Base-by-base conservation (phyloP, 768 basidiomycete species). In the Suillus cothurnatus region DNA sequence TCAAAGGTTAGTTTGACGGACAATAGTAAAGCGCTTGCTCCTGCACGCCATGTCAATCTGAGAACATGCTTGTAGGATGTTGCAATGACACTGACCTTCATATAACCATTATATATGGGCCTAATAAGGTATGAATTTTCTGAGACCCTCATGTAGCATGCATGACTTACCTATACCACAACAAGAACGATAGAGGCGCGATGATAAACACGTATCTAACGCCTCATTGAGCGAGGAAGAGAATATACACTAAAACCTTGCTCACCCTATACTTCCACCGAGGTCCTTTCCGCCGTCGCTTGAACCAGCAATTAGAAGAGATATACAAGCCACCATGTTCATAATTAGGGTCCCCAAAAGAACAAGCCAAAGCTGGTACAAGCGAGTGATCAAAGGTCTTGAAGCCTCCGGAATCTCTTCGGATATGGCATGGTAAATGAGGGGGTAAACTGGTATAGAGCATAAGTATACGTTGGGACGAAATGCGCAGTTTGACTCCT, bases 21-120 rank as follows among this genome's bases (percentile, higher is more conserved):
- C 94, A 97, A 79, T 92, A 97, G 81, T 95, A 97, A 74, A 96
- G 78, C 4, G 94, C 86, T 87, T 95, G 94, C 81, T 95, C 93
- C 94, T 95, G 78, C 66, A 67, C 47, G 52, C 21, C 19, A 28
- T n/a, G 64, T 74, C 50, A 79, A 66, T 57, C 56, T 57, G 63
- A 64, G 61, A 71, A 70, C 68, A 70, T 74, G 69, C 74, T 72
- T 68, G 63, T 66, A 26, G 66, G 41, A 68, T 55, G 71, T 45
- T 45, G 49, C 52, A 32, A 49, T 50, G 43, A 61, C 41, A 64
- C 81, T 74, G 72, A 90, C 96, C 86, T 97, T 97, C 89, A 95
- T 94, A 81, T 94, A 97, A 62, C 93, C 96, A 71, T 97, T 96
- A 82, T 99, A 99, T 74, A 96, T 93, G 19, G 97, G 96, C 72